A percentile compares a stretch with the other conserved stretches of the same genome.
phyloP scores from a whole-genome alignment of 208 protist genomes.

The Crithidia mellificae region DNA sequence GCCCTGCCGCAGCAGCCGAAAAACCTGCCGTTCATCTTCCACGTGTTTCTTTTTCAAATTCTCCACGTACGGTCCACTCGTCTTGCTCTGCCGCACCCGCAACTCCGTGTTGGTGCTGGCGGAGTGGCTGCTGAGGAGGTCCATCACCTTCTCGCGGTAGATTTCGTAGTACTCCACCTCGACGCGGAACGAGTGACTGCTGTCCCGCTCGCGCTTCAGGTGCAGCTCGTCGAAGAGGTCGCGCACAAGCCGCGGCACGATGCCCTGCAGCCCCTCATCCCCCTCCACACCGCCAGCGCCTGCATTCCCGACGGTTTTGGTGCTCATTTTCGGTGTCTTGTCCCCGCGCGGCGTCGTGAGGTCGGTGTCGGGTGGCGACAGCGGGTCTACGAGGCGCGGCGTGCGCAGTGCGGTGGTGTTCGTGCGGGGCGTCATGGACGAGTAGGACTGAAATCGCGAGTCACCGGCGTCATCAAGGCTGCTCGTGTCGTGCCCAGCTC shows the following conservation, averaged over 20 bases:
- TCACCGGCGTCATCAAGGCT: constrained; percentile 20
- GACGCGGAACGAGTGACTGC: constrained; percentile 76
- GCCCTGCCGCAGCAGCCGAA: constrained; percentile 64
- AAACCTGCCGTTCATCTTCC: constrained; percentile 56
- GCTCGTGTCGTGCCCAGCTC: neutral
- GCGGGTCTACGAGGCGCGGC: constrained; percentile 1
- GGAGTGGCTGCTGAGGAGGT: constrained; percentile 51
- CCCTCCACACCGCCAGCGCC: neutral
- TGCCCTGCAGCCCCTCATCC: constrained; percentile 47
- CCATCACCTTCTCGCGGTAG: constrained; percentile 90
- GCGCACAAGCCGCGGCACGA: constrained; percentile 67
- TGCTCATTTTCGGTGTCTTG: neutral
- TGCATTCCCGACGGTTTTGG: neutral
- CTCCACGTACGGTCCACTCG: constrained; percentile 78
- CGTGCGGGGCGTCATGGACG: constrained; percentile 18
- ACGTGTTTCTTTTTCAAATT: constrained; percentile 63
- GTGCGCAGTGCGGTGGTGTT: constrained; percentile 1
- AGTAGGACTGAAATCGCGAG: constrained; percentile 21
- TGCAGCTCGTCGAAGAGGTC: constrained; percentile 72
- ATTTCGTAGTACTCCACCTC: constrained; percentile 91
- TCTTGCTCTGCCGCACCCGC: constrained; percentile 64
- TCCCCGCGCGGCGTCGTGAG: constrained; percentile 5
- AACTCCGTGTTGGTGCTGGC: constrained; percentile 44
- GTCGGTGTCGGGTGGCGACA: constrained; percentile 11
- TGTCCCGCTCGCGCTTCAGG: constrained; percentile 55